These are phyloP conservation scores for Crithidia thermophila DNA, from an alignment of 208 protist species.

Conservation along the genomic window DNA sequence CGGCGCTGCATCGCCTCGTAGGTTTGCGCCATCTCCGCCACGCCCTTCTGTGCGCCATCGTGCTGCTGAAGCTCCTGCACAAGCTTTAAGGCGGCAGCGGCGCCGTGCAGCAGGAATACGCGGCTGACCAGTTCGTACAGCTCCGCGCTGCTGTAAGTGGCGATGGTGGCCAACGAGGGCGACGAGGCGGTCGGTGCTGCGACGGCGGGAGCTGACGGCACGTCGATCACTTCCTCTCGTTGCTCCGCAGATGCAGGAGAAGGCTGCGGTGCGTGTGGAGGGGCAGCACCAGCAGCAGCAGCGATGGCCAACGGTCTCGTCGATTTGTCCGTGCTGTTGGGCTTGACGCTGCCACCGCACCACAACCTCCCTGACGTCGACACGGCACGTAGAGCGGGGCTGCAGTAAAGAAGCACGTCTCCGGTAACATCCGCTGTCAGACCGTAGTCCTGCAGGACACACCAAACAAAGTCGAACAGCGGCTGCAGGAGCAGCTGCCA, in stretches of 20 bases:
- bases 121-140: slow-evolving; percentile 27
- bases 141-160: slow-evolving; percentile 23
- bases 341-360: background rate
- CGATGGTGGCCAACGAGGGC: background rate
- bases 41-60: slow-evolving; percentile 16
- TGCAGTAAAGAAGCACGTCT: slow-evolving; percentile 26
- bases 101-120: slow-evolving; percentile 29
- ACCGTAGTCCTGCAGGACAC: slow-evolving; percentile 21
- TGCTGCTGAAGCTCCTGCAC: slow-evolving; percentile 20
- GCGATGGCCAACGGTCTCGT: background rate
- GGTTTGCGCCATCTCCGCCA: slow-evolving; percentile 25
- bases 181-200: background rate
- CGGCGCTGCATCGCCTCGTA: slow-evolving; percentile 31
- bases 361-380: background rate
- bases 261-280: background rate
- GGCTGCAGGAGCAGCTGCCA: slow-evolving; percentile 27
- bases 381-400: slow-evolving; percentile 26
- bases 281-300: background rate
- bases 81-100: slow-evolving; percentile 20
- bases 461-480: slow-evolving; percentile 33
- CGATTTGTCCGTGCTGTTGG: background rate
- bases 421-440: slow-evolving; percentile 1
- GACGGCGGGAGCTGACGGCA: background rate
- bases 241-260: background rate
- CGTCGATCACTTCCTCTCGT: background rate